Evolutionary conservation across 2,329 filamentous ascomycete genomes (phyloP), one percentile per base, ranked within the genome.

Genomic region (Fusarium sp.): DNA sequence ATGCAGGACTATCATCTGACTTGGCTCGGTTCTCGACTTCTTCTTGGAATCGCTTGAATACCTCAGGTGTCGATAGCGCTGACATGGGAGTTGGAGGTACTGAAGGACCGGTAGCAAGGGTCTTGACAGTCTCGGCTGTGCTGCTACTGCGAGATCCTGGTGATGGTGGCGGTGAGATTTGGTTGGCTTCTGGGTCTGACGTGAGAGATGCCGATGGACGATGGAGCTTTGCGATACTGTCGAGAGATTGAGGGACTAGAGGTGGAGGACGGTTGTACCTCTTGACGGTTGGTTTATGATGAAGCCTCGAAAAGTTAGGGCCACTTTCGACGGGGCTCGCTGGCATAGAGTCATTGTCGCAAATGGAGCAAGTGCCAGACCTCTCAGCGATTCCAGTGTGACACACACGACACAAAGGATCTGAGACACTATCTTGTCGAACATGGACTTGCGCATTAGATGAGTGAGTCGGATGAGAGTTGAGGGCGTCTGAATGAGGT

Each of bases 361-460:
- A 75, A 26, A 50, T 65, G 31, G 69, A 75, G 23, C 74, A 75
- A 6, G 62, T 25, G 3, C 71, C 74, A 31, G 67, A 75, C 12
- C 49, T 49, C 45, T 75, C 74, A 14, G 74, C 74, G 13, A 74
- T 49, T 18, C 71, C 65, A 14, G 55, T 61, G 7, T 75, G 70
- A 13, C 74, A 75, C 16, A 67, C 44, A 3, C 72, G 62, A 12
- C 74, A 75, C 39, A 71, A 53, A 2, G 65, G 51, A 25, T 75
- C 74, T 12, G 71, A 59, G 9, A 37, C 52, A 19, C 74, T 75
- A 26, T 75, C 64, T 46, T 74, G 70, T 16, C 74, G 68, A 16
- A 75, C 65, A 14, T 68, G 73, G 6, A 74, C 56, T 39, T 72
- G 62, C 4, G 53, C 42, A 39, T 37, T 39, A 13, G 49, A 41